phyloP scores from a whole-genome alignment of 768 basidiomycete species.

The Termitomyces heimii region DNA sequence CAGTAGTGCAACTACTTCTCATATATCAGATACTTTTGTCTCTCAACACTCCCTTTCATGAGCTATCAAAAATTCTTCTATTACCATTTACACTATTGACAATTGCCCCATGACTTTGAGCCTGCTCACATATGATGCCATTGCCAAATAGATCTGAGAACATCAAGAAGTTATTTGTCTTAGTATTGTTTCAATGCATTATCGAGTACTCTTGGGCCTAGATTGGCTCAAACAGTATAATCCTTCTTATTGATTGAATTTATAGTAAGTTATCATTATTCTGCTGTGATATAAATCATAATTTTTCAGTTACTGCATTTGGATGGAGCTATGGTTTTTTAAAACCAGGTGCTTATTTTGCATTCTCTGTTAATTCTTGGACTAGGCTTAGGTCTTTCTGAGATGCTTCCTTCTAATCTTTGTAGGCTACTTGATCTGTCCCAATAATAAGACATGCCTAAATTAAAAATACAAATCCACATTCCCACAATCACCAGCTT shows the following conservation, averaged over 20 bases:
- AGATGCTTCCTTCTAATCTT: neutral
- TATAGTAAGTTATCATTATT: no score
- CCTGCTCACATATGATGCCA: no score
- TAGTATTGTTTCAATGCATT: slow-evolving; percentile 24
- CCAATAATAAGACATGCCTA: neutral
- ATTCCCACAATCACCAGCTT: neutral
- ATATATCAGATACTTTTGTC: no score
- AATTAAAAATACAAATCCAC: no score
- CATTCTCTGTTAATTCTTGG: neutral
- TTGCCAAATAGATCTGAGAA: no score
- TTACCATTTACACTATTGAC: no score
- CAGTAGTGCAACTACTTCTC: no score
- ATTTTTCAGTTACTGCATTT: neutral
- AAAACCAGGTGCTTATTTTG: neutral
- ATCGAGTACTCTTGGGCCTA: slow-evolving; percentile 30
- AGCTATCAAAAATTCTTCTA: no score
- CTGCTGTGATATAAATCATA: neutral
- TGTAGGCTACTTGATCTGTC: neutral
- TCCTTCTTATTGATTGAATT: slow-evolving; percentile 27
- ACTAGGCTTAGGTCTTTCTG: no score
- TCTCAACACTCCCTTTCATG: no score
- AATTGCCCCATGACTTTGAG: no score
- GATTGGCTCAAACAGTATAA: slow-evolving; percentile 32
- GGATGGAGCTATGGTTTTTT: neutral
- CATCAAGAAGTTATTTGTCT: slow-evolving; percentile 23